Evolutionary conservation across 371 early-diverging fungal species (phyloP), one percentile per base, ranked within the genome.

Genomic region (Zopfochytrium polystomum): DNA sequence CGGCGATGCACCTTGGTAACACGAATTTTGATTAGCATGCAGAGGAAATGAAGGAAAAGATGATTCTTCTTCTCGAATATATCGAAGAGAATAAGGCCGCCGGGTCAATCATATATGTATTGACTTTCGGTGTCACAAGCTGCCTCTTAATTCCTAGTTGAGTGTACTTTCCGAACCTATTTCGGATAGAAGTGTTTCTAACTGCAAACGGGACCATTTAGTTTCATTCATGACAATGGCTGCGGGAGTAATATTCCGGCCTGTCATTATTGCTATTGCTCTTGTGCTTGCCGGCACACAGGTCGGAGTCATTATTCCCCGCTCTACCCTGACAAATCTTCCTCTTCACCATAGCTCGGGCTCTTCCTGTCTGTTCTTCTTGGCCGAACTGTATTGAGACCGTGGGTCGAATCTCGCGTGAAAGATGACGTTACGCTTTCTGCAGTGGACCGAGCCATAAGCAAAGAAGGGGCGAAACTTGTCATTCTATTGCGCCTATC

Each of bases 231-330:
- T 55, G 20, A 62, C 67, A 5, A 49, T 67, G 20, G 57, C 66
- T n/a, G 72, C 68, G 1, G 72, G 72, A 3, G 48, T 72, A 5
- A 64, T 72, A 13, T 72, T 72, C 59, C 48, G 53, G 54, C 72
- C 72, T 4, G 46, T 63, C 4, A 26, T 34, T 15, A 27, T 65
- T 22, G 56, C 63, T 1, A 35, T 73, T 15, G 15, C 49, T 29
- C 46, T 73, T 20, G 62, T 68, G 11, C 60, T 73, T 2, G 5
- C 59, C 18, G 74, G 67, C 1, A 66, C 68, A 1, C 74, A 73
- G 63, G 62, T 67, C 5, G 7, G 20, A 22, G 29, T 35, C 13
- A 13, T 25, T 18, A 22, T 47, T 7, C 48, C 15, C 25, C 9
- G 11, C 11, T 52, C 33, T 13, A 30, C 52, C 52, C 38, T 18